Base-by-base conservation (phyloP, 2,329 filamentous ascomycete species). In the Arthrobotrys iridis region DNA sequence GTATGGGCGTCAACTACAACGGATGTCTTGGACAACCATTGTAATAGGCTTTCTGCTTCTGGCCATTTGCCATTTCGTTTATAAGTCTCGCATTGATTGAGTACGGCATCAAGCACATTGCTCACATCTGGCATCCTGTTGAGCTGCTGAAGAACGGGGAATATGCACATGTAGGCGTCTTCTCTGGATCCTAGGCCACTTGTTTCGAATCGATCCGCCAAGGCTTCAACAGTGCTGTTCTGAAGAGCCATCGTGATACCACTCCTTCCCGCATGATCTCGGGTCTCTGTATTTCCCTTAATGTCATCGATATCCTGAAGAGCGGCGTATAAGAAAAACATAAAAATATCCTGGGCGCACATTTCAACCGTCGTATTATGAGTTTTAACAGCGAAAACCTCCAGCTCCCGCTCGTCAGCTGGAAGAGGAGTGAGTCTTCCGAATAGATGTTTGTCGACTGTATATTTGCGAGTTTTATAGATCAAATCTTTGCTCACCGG, bases 101-200 rank as follows among this genome's bases (percentile, higher is more conserved):
- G 18, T 30, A 26, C 52, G 2, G 68, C 68, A 4, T 66, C 43
- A 6, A 73, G 48, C 0, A 66, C 52, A 13, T 60, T 52, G 45
- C 65, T 46, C 18, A 74, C 18, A 11, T 40, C 35, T 11, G 70
- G 62, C 62, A 74, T 52, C 37, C 55, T 74, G 8, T 57, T 35
- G 7, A 66, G 45, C 6, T 48, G 52, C 7, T 62, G 79, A 3
- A 81, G 71, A 0, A 80, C 78, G 28, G 80, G 80, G 30, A 81
- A 78, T 24, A 81, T 80, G 65, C 77, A 76, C 60, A 79, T 68
- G 45, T 80, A 81, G 11, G 79, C 68, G 18, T 81, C 78, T 24
- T 78, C 76, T 4, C 79, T 37, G 13, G 58, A 78, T 0, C 77
- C 77, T 3, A 81, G 55, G 2, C 79, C 79, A 2, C 76, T 78